These are phyloP conservation scores for Ophiostoma piceae DNA, from an alignment of 2,329 filamentous ascomycete species.

Conservation along the genomic window DNA sequence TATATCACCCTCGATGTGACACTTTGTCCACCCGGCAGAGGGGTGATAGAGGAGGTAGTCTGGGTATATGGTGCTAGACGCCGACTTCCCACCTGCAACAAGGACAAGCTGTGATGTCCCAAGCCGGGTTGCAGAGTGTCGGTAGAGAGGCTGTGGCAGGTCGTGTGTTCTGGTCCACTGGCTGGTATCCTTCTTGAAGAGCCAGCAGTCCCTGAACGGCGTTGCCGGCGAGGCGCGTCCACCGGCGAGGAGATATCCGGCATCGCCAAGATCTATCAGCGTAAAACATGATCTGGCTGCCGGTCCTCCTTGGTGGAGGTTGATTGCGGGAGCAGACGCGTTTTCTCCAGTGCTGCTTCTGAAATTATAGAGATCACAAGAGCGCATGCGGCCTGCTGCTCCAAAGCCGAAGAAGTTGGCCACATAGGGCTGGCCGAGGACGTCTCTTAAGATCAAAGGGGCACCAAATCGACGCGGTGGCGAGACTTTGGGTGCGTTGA, in stretches of 20 bases:
- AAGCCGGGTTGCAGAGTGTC: conserved; percentile 61
- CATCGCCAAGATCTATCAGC: conserved; percentile 57
- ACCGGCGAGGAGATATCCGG: conserved; percentile 62
- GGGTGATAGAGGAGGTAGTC: conserved; percentile 51
- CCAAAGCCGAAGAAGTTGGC: conserved; percentile 44
- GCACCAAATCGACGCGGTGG: conserved; percentile 57
- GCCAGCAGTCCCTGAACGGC: conserved; percentile 69
- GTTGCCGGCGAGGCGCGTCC: conserved; percentile 71
- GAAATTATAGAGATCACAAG: conserved; percentile 46
- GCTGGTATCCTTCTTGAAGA: conserved; percentile 50
- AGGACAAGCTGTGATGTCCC: conserved; percentile 48
- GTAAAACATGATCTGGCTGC: conserved; percentile 66
- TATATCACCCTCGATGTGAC: conserved; percentile 34
- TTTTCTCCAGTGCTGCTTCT: no score
- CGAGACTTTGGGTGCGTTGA: conserved; percentile 33
- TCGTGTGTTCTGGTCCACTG: conserved; percentile 60
- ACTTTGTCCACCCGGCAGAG: conserved; percentile 44
- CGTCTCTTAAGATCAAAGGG: conserved; percentile 40
- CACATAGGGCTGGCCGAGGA: conserved; percentile 42
- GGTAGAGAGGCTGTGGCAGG: conserved; percentile 66
- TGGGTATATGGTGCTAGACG: conserved; percentile 43
- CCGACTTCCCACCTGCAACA: conserved; percentile 57
- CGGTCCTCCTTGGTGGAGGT: conserved; percentile 35
- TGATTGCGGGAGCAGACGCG: conserved; percentile 23
- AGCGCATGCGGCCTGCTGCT: conserved; percentile 41